phyloP scores from a whole-genome alignment of 805 yeast species.

The Cyberlindnera xylosilytica region DNA sequence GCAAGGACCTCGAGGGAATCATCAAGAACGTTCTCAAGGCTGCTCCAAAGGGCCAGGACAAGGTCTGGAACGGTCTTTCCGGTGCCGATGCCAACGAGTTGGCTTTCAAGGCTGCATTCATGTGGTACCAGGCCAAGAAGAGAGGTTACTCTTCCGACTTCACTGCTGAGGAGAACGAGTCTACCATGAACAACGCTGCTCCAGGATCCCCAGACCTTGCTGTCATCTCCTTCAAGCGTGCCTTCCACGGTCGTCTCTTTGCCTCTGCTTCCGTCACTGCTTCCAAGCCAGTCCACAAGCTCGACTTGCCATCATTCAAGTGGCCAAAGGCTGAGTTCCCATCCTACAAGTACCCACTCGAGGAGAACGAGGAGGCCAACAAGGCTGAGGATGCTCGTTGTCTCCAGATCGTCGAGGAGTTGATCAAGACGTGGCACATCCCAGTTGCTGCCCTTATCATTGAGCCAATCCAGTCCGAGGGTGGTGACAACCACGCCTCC shows the following conservation, averaged over 20 bases:
- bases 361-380: constrained; percentile 59
- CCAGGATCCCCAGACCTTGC: constrained; percentile 92
- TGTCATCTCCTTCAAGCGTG: constrained; percentile 78
- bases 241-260: constrained; percentile 94
- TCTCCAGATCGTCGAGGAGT: constrained; percentile 67
- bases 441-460: constrained; percentile 88
- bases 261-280: constrained; percentile 90
- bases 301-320: constrained; percentile 87
- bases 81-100: constrained; percentile 87
- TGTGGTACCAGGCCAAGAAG: constrained; percentile 67
- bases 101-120: constrained; percentile 86
- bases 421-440: constrained; percentile 60
- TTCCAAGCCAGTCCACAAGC: constrained; percentile 92
- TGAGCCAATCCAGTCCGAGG: constrained; percentile 91
- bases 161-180: constrained; percentile 61
- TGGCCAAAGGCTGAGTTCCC: constrained; percentile 99
- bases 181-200: constrained; percentile 76
- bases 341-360: constrained; percentile 78
- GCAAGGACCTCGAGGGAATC: constrained; percentile 61
- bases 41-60: constrained; percentile 76
- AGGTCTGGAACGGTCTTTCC: constrained; percentile 76
- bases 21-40: constrained; percentile 42
- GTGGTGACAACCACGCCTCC: constrained; percentile 89
- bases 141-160: constrained; percentile 64
- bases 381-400: constrained; percentile 78